Evolutionary conservation across 768 basidiomycete species (phyloP), one percentile per base, ranked within the genome.

Genomic region (Boletales sp.): DNA sequence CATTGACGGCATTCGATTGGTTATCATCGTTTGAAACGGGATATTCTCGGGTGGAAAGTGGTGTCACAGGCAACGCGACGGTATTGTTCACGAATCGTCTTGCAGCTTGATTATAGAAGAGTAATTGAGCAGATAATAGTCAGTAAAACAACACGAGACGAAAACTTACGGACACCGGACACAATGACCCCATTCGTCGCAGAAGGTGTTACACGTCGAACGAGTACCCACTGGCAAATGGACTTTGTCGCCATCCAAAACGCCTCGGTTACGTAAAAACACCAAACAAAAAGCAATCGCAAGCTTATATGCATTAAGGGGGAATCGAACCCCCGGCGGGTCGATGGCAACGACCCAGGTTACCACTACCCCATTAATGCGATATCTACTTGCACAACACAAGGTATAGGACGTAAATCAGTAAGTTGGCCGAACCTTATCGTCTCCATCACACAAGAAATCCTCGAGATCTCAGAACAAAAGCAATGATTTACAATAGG

Each of bases 261-360:
- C 17, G 8, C 3, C 18, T 9, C n/a, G 14, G 10, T 39, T 47
- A 32, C 13, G 31, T 48, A 49, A 32, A 4, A 32, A 4, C n/a
- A 8, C 25, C 25, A 34, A 12, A 32, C 1, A 39, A 19, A 18
- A 14, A 41, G 32, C 41, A 44, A 44, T 8, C 5, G 4, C 13
- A 28, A 42, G 3, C n/a, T n/a, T n/a, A n/a, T n/a, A n/a, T 84
- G 84, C 84, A 86, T 86, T 83, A 86, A 86, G 83, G 55, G 84
- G 83, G 84, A 86, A 86, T 86, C 82, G 83, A 86, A 86, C 84
- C 83, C 84, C 83, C 84, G 84, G 84, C 84, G 84, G 84, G 82
- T 86, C 84, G 83, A 81, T 79, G 78, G 77, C 78, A 79, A 79
- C 77, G 75, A 79, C 78, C 78, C 76, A 79, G 78, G 78, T 79